phyloP scores from a whole-genome alignment of 192 early-diverging fungal species.

The Obelidium mucronatum region DNA sequence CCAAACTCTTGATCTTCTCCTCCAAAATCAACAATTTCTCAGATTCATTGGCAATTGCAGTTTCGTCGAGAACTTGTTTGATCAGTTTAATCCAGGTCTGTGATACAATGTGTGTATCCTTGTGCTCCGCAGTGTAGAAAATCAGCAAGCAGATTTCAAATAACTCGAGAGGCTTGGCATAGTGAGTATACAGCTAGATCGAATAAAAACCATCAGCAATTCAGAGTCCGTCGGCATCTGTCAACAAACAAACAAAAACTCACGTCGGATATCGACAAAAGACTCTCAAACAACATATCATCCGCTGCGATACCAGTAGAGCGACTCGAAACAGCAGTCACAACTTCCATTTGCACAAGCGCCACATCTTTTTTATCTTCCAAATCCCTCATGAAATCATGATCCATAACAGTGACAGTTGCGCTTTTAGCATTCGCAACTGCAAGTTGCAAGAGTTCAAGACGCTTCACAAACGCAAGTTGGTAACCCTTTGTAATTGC shows the following conservation, averaged over 20 bases:
- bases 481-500: conserved; percentile 22
- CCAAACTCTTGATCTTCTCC: conserved; percentile 27
- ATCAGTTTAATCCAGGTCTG: conserved; percentile 33
- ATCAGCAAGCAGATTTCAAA: conserved; percentile 61
- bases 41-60: neutral
- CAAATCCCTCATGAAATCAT: conserved; percentile 35
- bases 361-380: conserved; percentile 43
- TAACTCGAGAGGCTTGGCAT: conserved; percentile 57
- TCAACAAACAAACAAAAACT: neutral
- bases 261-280: conserved; percentile 33
- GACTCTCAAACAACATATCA: conserved; percentile 30
- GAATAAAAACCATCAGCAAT: neutral
- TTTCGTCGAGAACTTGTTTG: conserved; percentile 9
- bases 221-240: neutral
- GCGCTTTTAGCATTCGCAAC: conserved; percentile 36
- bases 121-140: conserved; percentile 63
- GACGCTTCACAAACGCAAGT: conserved; percentile 21
- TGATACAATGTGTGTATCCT: conserved; percentile 43
- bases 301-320: neutral
- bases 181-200: conserved; percentile 55
- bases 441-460: conserved; percentile 33
- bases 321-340: neutral
- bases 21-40: conserved; percentile 17
- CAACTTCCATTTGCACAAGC: conserved; percentile 37
- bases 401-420: conserved; percentile 10